Evolutionary conservation across 2,329 filamentous ascomycete genomes (phyloP).

Genomic region (Aspergillus phoenicis): DNA sequence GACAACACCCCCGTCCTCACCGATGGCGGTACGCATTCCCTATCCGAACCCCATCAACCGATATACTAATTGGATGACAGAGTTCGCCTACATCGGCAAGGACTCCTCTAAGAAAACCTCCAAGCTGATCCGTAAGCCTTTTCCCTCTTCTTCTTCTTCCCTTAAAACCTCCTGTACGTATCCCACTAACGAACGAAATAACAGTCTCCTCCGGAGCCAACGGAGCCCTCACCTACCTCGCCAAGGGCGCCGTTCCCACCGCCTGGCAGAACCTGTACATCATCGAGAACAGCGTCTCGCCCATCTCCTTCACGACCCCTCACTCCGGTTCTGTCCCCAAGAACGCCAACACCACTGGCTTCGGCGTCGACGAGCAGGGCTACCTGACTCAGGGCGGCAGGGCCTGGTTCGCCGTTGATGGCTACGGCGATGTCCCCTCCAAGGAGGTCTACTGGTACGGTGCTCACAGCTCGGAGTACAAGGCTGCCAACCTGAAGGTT

Average conservation of each 20-base stretch:
- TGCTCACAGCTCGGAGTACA: constrained; percentile 26
- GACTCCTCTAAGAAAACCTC: constrained; percentile 24
- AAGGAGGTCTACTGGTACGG: constrained; percentile 34
- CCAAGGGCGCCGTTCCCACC: constrained; percentile 25
- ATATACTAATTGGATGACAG: constrained; percentile 11
- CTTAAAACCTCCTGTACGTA: background rate
- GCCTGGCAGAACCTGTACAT: constrained; percentile 35
- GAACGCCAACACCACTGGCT: constrained; percentile 25
- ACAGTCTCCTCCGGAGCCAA: constrained; percentile 25
- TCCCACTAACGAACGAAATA: constrained; percentile 2
- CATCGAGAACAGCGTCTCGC: constrained; percentile 24
- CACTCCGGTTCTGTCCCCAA: constrained; percentile 32
- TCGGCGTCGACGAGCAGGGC: constrained; percentile 31
- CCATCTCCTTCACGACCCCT: constrained; percentile 28
- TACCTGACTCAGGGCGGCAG: constrained; percentile 31
- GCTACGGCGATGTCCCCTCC: constrained; percentile 22
- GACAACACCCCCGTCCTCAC: constrained; percentile 29
- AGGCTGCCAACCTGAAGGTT: constrained; percentile 24
- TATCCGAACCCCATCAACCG: background rate
- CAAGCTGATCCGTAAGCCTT: constrained; percentile 31
- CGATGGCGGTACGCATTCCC: constrained; percentile 27
- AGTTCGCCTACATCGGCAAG: constrained; percentile 26
- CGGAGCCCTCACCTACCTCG: constrained; percentile 29
- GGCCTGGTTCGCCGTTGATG: constrained; percentile 30
- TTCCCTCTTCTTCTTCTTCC: no score